Base-by-base conservation (phyloP, 1,284 basidiomycete species). In the Cutaneotrichosporon curvatum region DNA sequence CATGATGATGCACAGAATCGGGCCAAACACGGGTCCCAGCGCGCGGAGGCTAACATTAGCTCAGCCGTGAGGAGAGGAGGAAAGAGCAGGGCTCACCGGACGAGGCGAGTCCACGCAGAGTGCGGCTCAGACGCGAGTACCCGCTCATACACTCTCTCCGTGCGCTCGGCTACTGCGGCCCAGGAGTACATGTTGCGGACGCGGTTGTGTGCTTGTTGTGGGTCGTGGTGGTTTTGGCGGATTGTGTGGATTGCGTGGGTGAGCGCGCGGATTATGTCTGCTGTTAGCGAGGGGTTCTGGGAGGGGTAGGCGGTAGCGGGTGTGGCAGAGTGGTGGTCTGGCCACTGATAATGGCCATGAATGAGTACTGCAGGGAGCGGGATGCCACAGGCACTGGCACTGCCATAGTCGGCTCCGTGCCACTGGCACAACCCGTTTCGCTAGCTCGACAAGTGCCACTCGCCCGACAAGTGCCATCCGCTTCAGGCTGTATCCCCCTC, bases 101-200 rank as follows among this genome's bases (percentile, higher is more conserved):
- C 70, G 51, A 94, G 78, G 8, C 89, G 75, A 43, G 83, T 81
- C 74, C 79, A 81, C 18, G 89, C 72, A 19, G 81, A 81, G 39
- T 78, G 78, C 30, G 80, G 78, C 9, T 77, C 74, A 0, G 78
- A 76, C 3, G 70, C 69, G 58, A 90, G 69, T 10, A 86, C 85
- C 2, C 78, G 73, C 2, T 76, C 68, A 63, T 99, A 98, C 0
- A 98, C 91, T 0, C 62, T 68, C 62, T 96, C 89, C 1, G 89
- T 90, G 11, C 92, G 78, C 38, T 74, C 74, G 0, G 89, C 79
- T 12, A 96, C 82, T n/a, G 83, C 75, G 0, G 72, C 71, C 94
- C 94, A 98, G 45, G 82, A 81, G 68, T 99, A 99, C 73, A 97
- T 91, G 3, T 73, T 75, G 54, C 78, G 79, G 41, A 96, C 78